Conservation (phyloP, 2,329 filamentous ascomycete genomes). For the Apiospora saccharicola region DNA sequence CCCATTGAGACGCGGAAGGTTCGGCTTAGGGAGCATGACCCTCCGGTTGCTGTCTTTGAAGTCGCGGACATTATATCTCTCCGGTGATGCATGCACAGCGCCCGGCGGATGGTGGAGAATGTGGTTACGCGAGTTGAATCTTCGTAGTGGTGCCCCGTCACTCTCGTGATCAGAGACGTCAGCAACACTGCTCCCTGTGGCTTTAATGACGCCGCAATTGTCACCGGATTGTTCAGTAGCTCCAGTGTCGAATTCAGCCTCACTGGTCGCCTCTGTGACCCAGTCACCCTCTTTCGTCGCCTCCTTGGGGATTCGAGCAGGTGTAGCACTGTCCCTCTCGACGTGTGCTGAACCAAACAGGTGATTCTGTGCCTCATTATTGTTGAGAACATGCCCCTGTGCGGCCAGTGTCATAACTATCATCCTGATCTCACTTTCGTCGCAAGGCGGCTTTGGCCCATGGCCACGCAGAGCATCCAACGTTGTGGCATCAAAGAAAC, state of each 20-base stretch:
- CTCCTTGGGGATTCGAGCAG: slow-evolving; percentile 23
- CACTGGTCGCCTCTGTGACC: slow-evolving; percentile 48
- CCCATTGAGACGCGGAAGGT: slow-evolving; percentile 24
- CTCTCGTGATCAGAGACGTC: slow-evolving; percentile 49
- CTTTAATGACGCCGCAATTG: slow-evolving; percentile 30
- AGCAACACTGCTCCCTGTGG: slow-evolving; percentile 53
- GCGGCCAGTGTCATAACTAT: not conserved
- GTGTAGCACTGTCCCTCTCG: not conserved
- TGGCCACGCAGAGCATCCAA: slow-evolving; percentile 13
- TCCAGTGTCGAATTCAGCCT: slow-evolving; percentile 36
- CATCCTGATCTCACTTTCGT: not conserved
- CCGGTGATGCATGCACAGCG: not conserved
- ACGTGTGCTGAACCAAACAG: slow-evolving; percentile 22
- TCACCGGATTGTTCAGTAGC: not conserved
- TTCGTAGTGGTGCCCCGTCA: not conserved
- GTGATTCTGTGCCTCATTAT: not conserved
- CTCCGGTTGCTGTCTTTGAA: slow-evolving; percentile 32
- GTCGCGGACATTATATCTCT: not conserved
- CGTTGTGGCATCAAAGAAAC: slow-evolving; percentile 27
- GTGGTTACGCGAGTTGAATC: slow-evolving; percentile 29
- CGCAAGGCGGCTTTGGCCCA: not conserved
- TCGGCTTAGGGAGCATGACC: slow-evolving; percentile 18
- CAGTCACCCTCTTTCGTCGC: slow-evolving; percentile 45
- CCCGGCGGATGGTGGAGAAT: slow-evolving; percentile 33
- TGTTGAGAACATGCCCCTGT: not conserved